Conservation (phyloP, 352 stramenopile species). For the Phytophthora citrophthora region DNA sequence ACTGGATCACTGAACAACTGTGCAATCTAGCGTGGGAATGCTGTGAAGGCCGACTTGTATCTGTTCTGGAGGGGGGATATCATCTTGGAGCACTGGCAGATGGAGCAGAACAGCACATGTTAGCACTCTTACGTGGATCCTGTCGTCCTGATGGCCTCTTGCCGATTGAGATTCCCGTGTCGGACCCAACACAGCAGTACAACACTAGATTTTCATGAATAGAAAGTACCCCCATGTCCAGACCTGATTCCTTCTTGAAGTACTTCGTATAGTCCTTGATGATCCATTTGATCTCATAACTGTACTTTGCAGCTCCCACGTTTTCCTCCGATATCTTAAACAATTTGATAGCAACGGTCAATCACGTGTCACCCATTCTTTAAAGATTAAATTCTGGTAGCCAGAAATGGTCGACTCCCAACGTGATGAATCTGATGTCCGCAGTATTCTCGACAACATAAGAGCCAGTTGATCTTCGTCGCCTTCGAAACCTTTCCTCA, state of each 20-base stretch:
- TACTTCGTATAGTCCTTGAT: background rate
- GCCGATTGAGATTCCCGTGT: constrained; percentile 8
- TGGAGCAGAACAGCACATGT: constrained; percentile 55
- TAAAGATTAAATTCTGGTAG: background rate
- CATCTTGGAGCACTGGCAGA: constrained; percentile 55
- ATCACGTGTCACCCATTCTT: background rate
- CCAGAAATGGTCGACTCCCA: background rate
- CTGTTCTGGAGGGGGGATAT: constrained; percentile 65
- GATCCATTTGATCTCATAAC: background rate
- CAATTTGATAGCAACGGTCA: background rate
- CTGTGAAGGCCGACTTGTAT: constrained; percentile 58
- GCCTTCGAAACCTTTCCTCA: background rate
- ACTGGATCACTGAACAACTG: constrained; percentile 62
- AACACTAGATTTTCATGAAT: too few relatives aligned
- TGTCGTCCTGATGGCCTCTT: constrained; percentile 28
- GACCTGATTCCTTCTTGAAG: background rate
- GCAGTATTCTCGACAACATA: background rate
- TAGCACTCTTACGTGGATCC: constrained; percentile 48
- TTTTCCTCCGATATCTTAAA: background rate
- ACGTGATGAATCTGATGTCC: background rate
- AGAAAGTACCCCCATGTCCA: too few relatives aligned
- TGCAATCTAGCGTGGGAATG: constrained; percentile 45
- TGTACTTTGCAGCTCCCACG: background rate
- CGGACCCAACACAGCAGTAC: background rate
- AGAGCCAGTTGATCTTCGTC: background rate